Base-by-base conservation (phyloP, 208 protist genomes). In the Herpetomonas muscarum region DNA sequence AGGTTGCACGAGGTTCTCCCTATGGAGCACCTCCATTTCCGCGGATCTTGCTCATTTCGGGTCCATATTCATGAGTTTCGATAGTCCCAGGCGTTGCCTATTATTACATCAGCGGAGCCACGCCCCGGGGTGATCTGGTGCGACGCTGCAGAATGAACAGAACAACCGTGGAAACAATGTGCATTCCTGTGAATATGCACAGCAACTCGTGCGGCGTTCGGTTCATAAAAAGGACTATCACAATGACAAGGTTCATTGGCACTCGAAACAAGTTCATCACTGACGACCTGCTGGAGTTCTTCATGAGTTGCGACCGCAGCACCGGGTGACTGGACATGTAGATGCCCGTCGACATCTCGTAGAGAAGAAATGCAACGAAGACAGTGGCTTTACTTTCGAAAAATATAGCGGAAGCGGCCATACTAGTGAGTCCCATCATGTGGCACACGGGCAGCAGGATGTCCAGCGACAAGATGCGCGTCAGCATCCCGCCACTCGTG, bases 261-360 rank as follows among this genome's bases (percentile, higher is more conserved):
- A 76, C 48, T 1, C 70, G 49, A 56, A 76, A 71, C 6, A 70
- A 46, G 54, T 60, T 72, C 54, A 70, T 57, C 12, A 64, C 61
- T 0, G 70, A 60, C 1, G 70, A 60, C 1, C 70, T 47, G 13
- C 30, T 57, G 7, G 26, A 15, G 29, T 72, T 49, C 21, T 31
- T 31, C 15, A 76, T 52, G 12, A 60, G 25, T 3, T 48, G 15
- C 15, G 70, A 22, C 15, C 70, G 70, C 25, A 76, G 45, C 2
- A 55, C 60, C 15, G 58, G 56, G 48, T 76, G 64, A 1, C 24
- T 46, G 37, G 58, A 24, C 30, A 54, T 72, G 45, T 67, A 76
- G 4, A 71, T 24, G 15, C 70, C 70, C 1, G 60, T 54, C 1
- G 29, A 21, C n/a, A 55, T 15, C 54, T 76, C 70, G 22, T 44